Conservation (phyloP, 306 rosid species). For the Geum urbanum region DNA sequence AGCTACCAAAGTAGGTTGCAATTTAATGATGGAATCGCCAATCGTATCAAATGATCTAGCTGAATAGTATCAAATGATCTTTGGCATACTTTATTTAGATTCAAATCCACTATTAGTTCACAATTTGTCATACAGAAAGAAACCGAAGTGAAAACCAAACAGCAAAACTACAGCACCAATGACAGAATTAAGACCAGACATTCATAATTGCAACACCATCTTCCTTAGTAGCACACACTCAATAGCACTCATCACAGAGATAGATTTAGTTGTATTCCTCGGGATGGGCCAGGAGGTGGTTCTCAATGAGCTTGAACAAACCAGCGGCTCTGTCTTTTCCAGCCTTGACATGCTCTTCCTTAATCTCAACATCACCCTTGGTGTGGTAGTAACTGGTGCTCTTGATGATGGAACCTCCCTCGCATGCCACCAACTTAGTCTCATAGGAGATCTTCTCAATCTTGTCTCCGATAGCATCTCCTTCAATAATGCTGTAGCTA, state of each 20-base stretch:
- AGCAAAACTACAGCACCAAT: neutral
- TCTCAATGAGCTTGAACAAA: conserved; percentile 35
- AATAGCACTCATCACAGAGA: neutral
- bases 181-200: conserved; percentile 3
- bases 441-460: conserved; percentile 37
- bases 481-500: conserved; percentile 38
- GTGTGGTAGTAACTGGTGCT: conserved; percentile 26
- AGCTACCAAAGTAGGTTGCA: too few species aligned
- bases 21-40: too few species aligned
- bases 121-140: neutral
- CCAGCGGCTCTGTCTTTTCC: conserved; percentile 28
- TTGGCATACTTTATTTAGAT: neutral
- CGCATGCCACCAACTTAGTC: conserved; percentile 26
- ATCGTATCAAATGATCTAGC: too few species aligned
- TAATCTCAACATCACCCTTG: conserved; percentile 26
- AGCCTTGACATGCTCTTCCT: conserved; percentile 21
- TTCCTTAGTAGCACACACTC: neutral
- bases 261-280: conserved; percentile 24
- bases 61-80: neutral
- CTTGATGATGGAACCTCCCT: conserved; percentile 40
- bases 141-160: neutral
- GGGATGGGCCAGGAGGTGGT: conserved; percentile 31
- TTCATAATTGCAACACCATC: neutral
- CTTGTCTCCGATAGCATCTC: conserved; percentile 27
- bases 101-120: neutral